Percentiles rank a stretch among this genome's conserved stretches.
Evolutionary conservation across 2,329 filamentous ascomycete genomes (phyloP).

Genomic region (Neopestalotiopsis sp.): DNA sequence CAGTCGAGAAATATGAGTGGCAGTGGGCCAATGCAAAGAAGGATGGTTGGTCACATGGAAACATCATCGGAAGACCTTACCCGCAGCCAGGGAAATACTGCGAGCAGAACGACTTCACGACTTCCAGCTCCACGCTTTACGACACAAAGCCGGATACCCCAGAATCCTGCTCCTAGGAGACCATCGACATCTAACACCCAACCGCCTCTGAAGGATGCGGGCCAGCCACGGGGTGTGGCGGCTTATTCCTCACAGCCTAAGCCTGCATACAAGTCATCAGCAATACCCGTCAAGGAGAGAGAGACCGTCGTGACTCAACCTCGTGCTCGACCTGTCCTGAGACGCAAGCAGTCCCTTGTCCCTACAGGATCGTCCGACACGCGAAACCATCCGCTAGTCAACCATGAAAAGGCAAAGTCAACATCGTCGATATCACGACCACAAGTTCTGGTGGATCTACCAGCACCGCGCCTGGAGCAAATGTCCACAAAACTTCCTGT

Average conservation of each 20-base stretch:
- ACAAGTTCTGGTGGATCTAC: slow-evolving; percentile 42
- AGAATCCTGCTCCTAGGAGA: slow-evolving; percentile 37
- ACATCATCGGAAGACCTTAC: slow-evolving; percentile 33
- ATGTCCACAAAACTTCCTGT: slow-evolving; percentile 49
- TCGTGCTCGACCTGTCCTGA: slow-evolving; percentile 49
- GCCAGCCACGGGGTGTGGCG: slow-evolving; percentile 48
- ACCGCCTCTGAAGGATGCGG: slow-evolving; percentile 47
- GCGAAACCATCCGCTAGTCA: slow-evolving; percentile 41
- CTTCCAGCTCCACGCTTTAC: slow-evolving; percentile 28
- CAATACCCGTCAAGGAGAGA: slow-evolving; percentile 40
- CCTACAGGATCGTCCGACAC: slow-evolving; percentile 42
- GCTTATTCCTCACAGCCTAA: slow-evolving; percentile 38
- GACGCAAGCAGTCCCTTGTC: slow-evolving; percentile 56
- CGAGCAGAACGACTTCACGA: slow-evolving; percentile 31
- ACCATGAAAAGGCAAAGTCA: slow-evolving; percentile 45
- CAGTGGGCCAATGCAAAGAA: slow-evolving; percentile 33
- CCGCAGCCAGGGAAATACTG: slow-evolving; percentile 28
- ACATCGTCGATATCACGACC: slow-evolving; percentile 49
- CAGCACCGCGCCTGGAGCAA: slow-evolving; percentile 46
- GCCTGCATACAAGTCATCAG: slow-evolving; percentile 38
- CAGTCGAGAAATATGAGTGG: slow-evolving; percentile 31
- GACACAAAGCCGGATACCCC: slow-evolving; percentile 43
- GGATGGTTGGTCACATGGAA: slow-evolving; percentile 35
- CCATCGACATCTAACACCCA: slow-evolving; percentile 29
- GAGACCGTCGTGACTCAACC: slow-evolving; percentile 34